phyloP scores from a whole-genome alignment of 768 basidiomycete species.

The Panus rudis region DNA sequence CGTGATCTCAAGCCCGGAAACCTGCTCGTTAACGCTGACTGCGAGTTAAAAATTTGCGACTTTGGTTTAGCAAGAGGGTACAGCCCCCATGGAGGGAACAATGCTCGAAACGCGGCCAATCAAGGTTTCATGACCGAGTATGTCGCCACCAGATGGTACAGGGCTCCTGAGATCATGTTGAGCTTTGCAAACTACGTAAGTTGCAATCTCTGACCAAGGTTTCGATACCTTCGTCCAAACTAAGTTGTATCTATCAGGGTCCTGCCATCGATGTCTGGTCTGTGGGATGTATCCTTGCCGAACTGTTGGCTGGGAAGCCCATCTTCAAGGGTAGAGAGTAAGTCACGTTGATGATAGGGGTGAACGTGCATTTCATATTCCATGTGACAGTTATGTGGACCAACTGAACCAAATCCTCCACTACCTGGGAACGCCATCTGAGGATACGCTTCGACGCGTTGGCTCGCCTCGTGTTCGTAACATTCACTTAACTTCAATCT shows the following conservation, averaged over 20 bases:
- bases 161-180: conserved; percentile 98
- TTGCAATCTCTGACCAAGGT: conserved; percentile 6
- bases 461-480: conserved; percentile 81
- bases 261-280: conserved; percentile 96
- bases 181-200: conserved; percentile 92
- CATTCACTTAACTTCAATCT: not conserved
- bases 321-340: conserved; percentile 97
- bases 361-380: too few relatives aligned
- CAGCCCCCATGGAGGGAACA: conserved; percentile 73
- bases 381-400: conserved; percentile 75
- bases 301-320: conserved; percentile 87
- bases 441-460: conserved; percentile 92
- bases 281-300: conserved; percentile 91
- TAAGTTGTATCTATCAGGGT: conserved; percentile 40
- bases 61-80: conserved; percentile 96
- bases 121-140: conserved; percentile 99
- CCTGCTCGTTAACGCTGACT: conserved; percentile 95
- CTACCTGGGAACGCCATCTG: conserved; percentile 95
- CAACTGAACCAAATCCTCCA: conserved; percentile 98
- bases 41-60: conserved; percentile 97
- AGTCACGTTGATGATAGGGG: conserved; percentile 26
- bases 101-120: conserved; percentile 50
- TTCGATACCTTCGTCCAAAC: conserved; percentile 1
- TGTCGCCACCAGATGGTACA: conserved; percentile 98
- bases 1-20: conserved; percentile 95